These are phyloP conservation scores for Leishmania major DNA, from an alignment of 208 protist genomes.

Conservation along the genomic window DNA sequence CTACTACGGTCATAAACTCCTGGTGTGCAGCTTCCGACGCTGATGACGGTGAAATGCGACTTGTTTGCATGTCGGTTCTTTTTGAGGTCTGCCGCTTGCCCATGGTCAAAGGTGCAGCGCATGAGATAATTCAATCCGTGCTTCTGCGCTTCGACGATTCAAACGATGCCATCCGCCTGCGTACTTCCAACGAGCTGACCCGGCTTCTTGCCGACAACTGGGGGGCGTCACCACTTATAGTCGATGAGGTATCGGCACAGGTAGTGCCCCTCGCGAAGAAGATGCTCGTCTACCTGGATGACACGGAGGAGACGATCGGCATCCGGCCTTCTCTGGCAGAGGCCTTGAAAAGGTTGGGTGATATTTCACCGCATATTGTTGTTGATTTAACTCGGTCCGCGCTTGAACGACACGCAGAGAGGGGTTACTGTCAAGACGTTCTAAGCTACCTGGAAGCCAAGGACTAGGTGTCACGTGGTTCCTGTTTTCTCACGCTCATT, in stretches of 20 bases:
- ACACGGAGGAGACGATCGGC: constrained; percentile 70
- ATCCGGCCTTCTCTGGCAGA: constrained; percentile 46
- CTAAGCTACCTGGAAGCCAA: constrained; percentile 46
- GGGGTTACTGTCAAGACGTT: constrained; percentile 48
- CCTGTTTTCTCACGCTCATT: background rate
- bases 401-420: constrained; percentile 52
- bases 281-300: constrained; percentile 86
- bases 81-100: constrained; percentile 55
- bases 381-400: constrained; percentile 54
- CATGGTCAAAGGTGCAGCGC: constrained; percentile 53
- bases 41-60: constrained; percentile 87
- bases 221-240: constrained; percentile 29
- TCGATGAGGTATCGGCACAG: constrained; percentile 69
- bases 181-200: constrained; percentile 46
- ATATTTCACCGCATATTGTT: constrained; percentile 63
- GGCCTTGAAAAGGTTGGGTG: constrained; percentile 54
- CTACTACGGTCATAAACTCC: constrained; percentile 47
- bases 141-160: constrained; percentile 84
- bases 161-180: constrained; percentile 66
- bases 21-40: constrained; percentile 83
- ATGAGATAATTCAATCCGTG: constrained; percentile 76
- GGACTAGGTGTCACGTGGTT: constrained; percentile 20
- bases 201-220: constrained; percentile 24
- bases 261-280: constrained; percentile 73
- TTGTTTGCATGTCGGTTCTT: constrained; percentile 71